phyloP scores from a whole-genome alignment of 75 land plant species.

The Cryptomeria japonica region DNA sequence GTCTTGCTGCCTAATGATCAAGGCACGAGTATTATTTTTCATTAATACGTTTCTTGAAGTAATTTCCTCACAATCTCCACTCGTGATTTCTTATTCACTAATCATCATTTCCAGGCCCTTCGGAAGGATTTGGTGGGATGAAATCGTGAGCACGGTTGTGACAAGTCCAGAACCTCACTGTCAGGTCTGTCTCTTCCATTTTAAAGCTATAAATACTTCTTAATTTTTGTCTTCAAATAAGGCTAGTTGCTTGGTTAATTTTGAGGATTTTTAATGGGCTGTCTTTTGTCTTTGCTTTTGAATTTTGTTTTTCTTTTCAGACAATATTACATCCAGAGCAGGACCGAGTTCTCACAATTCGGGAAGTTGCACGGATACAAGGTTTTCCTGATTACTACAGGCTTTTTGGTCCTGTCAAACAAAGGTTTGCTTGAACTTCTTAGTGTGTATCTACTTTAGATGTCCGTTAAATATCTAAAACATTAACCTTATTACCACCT shows the following conservation, averaged over 20 bases:
- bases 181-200: slow-evolving; percentile 9
- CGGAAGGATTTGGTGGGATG: slow-evolving; percentile 47
- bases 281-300: neutral
- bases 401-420: slow-evolving; percentile 36
- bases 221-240: neutral
- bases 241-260: neutral
- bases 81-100: neutral
- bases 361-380: slow-evolving; percentile 44
- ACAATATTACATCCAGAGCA: slow-evolving; percentile 39
- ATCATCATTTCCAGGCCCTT: slow-evolving; percentile 29
- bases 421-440: slow-evolving; percentile 18
- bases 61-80: neutral
- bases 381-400: slow-evolving; percentile 49
- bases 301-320: slow-evolving; percentile 15
- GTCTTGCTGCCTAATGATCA: neutral
- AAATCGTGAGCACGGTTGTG: slow-evolving; percentile 41
- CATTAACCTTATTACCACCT: slow-evolving; percentile 7
- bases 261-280: neutral
- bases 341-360: slow-evolving; percentile 34
- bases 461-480: neutral
- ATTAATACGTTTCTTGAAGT: neutral
- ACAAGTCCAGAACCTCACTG: slow-evolving; percentile 41
- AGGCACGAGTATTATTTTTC: neutral
- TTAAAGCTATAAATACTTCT: neutral
- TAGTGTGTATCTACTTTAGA: neutral